Evolutionary conservation across 805 yeast species (phyloP), one percentile per base, ranked within the genome.

Genomic region (Wickerhamomyces hampshirensis): DNA sequence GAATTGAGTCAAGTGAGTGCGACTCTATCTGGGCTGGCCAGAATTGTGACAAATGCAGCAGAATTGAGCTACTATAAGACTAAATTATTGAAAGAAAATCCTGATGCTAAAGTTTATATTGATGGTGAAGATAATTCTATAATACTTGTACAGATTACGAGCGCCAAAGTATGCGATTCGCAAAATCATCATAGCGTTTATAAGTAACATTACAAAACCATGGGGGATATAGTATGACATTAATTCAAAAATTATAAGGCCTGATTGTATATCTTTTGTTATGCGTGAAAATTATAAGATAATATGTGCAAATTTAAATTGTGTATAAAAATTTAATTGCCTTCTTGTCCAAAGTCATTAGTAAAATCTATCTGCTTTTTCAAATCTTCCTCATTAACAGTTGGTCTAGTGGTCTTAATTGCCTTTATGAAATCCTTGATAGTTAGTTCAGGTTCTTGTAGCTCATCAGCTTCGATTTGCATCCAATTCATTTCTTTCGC

Each of bases 331-430:
- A 12, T 18, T 53, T 60, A 85, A 51, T 85, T 87, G 30, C 99
- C 99, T 61, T 93, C 98, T 52, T 91, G 96, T 26, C 98, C 99
- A 58, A 93, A 93, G 62, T 93, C 99, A 30, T 72, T 74, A 0
- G 99, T 93, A 56, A 93, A 93, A 46, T 85, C 84, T 32, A 77
- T 77, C 60, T 91, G 97, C 54, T 81, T 82, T 41, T 67, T 71
- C 41, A 93, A 73, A 58, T 93, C 99, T 9, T 73, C 74, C 30
- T 74, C 80, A 55, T 93, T 93, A 26, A 93, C 98, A 0, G 99
- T 93, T 13, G 98, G 98, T 56, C 97, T 75, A 37, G 95, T 86
- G 23, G 81, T 77, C 60, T 86, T 85, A 38, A 93, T 79, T 2
- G 97, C 95, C 62, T 89, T 88, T 45, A 91, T 73, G 65, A 93